Conservation (phyloP, 768 basidiomycete genomes). For the Nidularia pulvinata region DNA sequence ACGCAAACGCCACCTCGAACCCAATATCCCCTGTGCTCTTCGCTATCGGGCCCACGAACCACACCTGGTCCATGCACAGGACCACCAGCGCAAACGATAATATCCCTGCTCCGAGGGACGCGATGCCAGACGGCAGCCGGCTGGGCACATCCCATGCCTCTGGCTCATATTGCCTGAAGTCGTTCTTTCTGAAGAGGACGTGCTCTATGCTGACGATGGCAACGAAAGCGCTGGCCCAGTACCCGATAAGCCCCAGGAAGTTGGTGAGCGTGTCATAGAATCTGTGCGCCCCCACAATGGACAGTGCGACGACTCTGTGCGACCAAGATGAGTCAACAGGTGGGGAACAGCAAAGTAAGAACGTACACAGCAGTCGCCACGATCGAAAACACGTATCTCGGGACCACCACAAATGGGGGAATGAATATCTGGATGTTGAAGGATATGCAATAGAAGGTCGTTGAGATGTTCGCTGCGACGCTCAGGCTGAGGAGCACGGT, state of each 20-base stretch:
- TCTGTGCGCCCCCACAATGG: slow-evolving; percentile 72
- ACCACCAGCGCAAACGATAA: slow-evolving; percentile 59
- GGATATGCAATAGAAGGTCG: slow-evolving; percentile 80
- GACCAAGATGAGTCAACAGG: background rate
- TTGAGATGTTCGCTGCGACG: slow-evolving; percentile 80
- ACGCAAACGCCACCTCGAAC: slow-evolving; percentile 71
- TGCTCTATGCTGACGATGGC: slow-evolving; percentile 72
- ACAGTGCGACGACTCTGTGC: slow-evolving; percentile 63
- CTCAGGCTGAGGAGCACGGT: slow-evolving; percentile 81
- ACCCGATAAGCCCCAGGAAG: slow-evolving; percentile 76
- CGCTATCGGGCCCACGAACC: slow-evolving; percentile 79
- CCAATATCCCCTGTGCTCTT: slow-evolving; percentile 73
- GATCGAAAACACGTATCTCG: slow-evolving; percentile 78
- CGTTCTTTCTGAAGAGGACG: slow-evolving; percentile 56
- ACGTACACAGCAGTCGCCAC: slow-evolving; percentile 66
- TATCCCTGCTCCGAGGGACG: slow-evolving; percentile 56
- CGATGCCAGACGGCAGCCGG: slow-evolving; percentile 64
- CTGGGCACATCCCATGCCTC: slow-evolving; percentile 55
- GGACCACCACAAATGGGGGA: slow-evolving; percentile 57
- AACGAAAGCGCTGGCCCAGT: slow-evolving; percentile 63
- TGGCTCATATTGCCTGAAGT: slow-evolving; percentile 51
- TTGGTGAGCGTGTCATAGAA: slow-evolving; percentile 73
- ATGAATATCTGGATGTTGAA: slow-evolving; percentile 73
- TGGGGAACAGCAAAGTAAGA: slow-evolving; percentile 1
- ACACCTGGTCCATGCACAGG: slow-evolving; percentile 74